Conservation (phyloP, 1,139 yeast genomes). For the Nadsonia starkeyi-henricii region DNA sequence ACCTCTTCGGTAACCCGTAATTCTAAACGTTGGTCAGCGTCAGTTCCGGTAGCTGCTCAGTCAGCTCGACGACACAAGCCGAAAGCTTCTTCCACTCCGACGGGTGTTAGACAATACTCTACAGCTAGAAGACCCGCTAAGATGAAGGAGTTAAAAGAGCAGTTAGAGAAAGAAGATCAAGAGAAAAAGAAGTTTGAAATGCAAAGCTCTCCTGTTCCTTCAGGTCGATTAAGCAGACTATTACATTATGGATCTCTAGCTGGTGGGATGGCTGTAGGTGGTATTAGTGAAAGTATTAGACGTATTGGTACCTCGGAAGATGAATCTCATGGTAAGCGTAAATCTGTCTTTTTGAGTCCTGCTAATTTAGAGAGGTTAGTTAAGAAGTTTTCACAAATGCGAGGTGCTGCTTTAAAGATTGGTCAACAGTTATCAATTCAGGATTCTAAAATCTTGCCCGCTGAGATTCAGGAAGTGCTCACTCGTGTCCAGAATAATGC, state of each 20-base stretch:
- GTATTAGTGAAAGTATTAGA: conserved; percentile 63
- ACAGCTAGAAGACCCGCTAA: not conserved
- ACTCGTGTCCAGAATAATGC: conserved; percentile 86
- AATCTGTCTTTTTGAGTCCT: conserved; percentile 60
- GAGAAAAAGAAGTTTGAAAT: conserved; percentile 17
- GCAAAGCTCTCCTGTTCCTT: conserved; percentile 62
- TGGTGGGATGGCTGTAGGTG: conserved; percentile 81
- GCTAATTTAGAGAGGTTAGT: conserved; percentile 81
- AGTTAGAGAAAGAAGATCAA: not conserved
- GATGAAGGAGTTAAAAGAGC: not conserved
- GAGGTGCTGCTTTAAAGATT: conserved; percentile 94
- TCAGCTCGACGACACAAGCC: too few species aligned
- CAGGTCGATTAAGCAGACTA: conserved; percentile 69
- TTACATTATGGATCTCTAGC: conserved; percentile 91
- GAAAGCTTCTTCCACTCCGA: too few species aligned
- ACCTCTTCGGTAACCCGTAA: not conserved
- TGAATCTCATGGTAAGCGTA: conserved; percentile 12
- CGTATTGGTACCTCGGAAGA: conserved; percentile 38
- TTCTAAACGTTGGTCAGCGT: not conserved
- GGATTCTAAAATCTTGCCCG: conserved; percentile 67
- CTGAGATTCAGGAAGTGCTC: conserved; percentile 68
- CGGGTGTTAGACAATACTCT: not conserved
- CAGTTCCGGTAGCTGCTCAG: too few species aligned
- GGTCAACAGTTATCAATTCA: conserved; percentile 95
- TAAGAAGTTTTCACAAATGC: conserved; percentile 76